Evolutionary conservation across 2,329 filamentous ascomycete species (phyloP), one percentile per base, ranked within the genome.

Genomic region (Paecilomyces sp.): DNA sequence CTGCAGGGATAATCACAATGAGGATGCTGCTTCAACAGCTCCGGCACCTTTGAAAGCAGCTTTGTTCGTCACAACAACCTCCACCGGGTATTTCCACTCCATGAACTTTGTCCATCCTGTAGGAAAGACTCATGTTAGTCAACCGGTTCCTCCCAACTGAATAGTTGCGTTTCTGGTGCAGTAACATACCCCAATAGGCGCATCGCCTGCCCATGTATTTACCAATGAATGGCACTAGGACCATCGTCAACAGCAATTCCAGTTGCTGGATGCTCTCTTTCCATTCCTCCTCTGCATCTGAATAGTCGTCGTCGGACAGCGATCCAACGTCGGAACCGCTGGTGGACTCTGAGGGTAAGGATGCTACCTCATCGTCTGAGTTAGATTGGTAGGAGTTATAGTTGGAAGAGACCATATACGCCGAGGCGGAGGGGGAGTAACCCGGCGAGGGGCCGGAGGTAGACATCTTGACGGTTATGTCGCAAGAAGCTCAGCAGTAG

Each of bases 161-260:
- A n/a, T 8, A 15, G 3, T 34, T 11, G 3, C 24, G 31, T 47
- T 30, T 47, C 22, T 24, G 57, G 22, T 6, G 15, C 31, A 12
- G 13, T 36, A 9, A 70, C 75, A 47, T 82, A 97, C 93, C 91
- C 91, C 92, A 97, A 73, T 96, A 97, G 61, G 93, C 93, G 79
- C 92, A 95, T 76, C 91, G 95, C 74, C 94, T 85, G 54, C 94
- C 94, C 74, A 97, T 86, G 77, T 92, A 97, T 77, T 97, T 99
- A 61, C 94, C 94, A 66, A 91, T 80, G 75, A 96, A 97, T 2
- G 94, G 94, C 56, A 99, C 88, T 67, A 97, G 76, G 55, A 97
- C 89, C 91, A 99, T 96, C 22, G 90, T 96, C 72, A 97, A 77
- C 66, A 99, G 82, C 65, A 97, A 82, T 79, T 99, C 92, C 61